These are phyloP conservation scores for Stenogyne calaminthoides DNA, from an alignment of 305 asterid genomes.

Conservation along the genomic window DNA sequence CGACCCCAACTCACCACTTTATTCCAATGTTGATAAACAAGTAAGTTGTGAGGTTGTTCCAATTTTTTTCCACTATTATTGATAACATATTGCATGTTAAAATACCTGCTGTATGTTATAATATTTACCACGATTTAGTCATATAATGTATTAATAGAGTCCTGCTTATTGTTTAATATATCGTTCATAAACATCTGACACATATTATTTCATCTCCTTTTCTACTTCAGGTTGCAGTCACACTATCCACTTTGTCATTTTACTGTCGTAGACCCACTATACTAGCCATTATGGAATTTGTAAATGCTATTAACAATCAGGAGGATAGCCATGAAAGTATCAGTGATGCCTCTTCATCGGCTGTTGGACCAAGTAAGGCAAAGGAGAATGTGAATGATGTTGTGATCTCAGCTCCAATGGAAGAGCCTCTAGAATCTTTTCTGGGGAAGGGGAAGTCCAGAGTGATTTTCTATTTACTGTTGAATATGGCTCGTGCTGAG, in stretches of 20 bases:
- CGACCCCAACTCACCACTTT: constrained; percentile 76
- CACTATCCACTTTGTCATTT: constrained; percentile 92
- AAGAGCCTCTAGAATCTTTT: constrained; percentile 77
- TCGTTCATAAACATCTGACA: not conserved
- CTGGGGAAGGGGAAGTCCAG: constrained; percentile 95
- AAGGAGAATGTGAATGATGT: constrained; percentile 44
- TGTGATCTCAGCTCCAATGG: constrained; percentile 50
- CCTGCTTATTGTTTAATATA: not conserved
- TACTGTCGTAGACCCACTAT: constrained; percentile 91
- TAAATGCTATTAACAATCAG: constrained; percentile 56
- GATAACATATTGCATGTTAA: not conserved
- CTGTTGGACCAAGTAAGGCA: constrained; percentile 40
- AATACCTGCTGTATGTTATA: not conserved
- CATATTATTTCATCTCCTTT: constrained; percentile 8
- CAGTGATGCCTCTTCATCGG: constrained; percentile 57
- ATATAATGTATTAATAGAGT: not conserved
- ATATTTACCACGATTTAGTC: constrained; percentile 1
- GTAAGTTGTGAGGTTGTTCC: constrained; percentile 42
- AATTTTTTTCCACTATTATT: not conserved
- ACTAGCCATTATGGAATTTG: constrained; percentile 81
- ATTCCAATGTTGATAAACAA: constrained; percentile 67
- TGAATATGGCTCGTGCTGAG: constrained; percentile 96
- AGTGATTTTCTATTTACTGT: constrained; percentile 63
- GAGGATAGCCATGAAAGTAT: constrained; percentile 53
- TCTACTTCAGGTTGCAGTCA: constrained; percentile 75